Conservation (phyloP, 495 filamentous ascomycete species). For the Penicillium parvum region DNA sequence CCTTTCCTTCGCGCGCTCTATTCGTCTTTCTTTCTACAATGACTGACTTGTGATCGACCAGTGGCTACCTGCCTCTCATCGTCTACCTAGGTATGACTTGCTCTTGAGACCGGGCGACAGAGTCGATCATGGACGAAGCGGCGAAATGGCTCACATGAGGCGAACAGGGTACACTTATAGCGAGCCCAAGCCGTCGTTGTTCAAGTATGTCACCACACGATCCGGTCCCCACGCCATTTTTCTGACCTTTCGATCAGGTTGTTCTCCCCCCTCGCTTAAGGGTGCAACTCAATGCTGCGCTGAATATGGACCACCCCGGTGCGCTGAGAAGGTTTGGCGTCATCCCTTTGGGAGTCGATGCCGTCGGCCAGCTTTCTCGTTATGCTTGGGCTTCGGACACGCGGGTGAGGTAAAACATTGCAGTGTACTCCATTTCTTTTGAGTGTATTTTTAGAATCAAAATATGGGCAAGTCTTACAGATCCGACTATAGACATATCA, state of each 20-base stretch:
- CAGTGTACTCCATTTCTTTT: too few relatives aligned
- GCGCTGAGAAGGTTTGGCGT: too few relatives aligned
- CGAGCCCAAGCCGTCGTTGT: slow-evolving; percentile 85
- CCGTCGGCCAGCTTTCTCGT: neutral
- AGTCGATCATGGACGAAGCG: neutral
- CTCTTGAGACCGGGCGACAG: neutral
- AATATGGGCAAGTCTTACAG: too few relatives aligned
- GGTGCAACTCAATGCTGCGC: too few relatives aligned
- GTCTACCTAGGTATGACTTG: slow-evolving; percentile 83
- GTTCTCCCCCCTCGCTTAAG: slow-evolving; percentile 64
- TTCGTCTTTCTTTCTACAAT: slow-evolving; percentile 17
- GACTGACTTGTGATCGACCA: slow-evolving; percentile 36
- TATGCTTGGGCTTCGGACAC: too few relatives aligned
- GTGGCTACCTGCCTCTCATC: slow-evolving; percentile 94
- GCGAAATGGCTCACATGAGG: slow-evolving; percentile 3
- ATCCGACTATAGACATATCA: too few relatives aligned
- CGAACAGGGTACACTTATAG: slow-evolving; percentile 83
- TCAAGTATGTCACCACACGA: slow-evolving; percentile 57
- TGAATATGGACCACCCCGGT: too few relatives aligned
- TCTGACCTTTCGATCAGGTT: slow-evolving; percentile 47
- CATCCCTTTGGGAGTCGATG: neutral
- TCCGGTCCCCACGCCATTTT: neutral
- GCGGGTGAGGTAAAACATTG: too few relatives aligned
- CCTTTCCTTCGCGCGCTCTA: neutral
- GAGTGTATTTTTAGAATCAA: too few relatives aligned